Conservation (phyloP, 2,329 filamentous ascomycete species). For the Arthrobotrys sinensis region DNA sequence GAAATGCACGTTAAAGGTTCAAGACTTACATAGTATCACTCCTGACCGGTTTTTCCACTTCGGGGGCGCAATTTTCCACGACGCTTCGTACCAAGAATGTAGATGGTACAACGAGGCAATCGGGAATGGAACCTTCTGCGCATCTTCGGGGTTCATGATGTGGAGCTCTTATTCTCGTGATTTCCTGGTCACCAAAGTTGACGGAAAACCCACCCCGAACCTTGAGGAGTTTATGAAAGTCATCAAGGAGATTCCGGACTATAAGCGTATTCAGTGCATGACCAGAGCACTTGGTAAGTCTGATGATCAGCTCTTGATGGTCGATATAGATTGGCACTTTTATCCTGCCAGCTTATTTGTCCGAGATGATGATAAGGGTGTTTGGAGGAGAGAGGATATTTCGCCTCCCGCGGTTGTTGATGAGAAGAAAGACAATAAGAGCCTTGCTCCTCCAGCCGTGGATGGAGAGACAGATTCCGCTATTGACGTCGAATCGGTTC, state of each 20-base stretch:
- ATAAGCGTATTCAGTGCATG: slow-evolving; percentile 64
- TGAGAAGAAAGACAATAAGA: slow-evolving; percentile 52
- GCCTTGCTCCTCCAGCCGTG: slow-evolving; percentile 1
- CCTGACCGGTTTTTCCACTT: slow-evolving; percentile 65
- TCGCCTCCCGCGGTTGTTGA: slow-evolving; percentile 56
- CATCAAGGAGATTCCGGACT: slow-evolving; percentile 63
- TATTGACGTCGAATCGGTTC: slow-evolving; percentile 54
- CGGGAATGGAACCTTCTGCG: slow-evolving; percentile 64
- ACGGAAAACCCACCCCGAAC: slow-evolving; percentile 64
- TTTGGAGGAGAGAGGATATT: slow-evolving; percentile 64
- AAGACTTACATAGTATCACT: slow-evolving; percentile 64
- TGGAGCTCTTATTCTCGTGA: slow-evolving; percentile 64
- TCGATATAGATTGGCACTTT: slow-evolving; percentile 65
- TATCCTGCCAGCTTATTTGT: slow-evolving; percentile 64
- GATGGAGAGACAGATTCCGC: slow-evolving; percentile 57
- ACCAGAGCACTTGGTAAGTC: slow-evolving; percentile 63
- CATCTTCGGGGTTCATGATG: slow-evolving; percentile 64
- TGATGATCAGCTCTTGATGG: slow-evolving; percentile 65
- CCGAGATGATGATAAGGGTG: slow-evolving; percentile 62
- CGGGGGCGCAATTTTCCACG: slow-evolving; percentile 64
- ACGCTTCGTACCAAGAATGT: slow-evolving; percentile 64
- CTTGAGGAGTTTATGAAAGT: slow-evolving; percentile 64
- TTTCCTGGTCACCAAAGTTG: slow-evolving; percentile 64
- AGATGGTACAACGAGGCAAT: slow-evolving; percentile 64
- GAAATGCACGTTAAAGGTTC: slow-evolving; percentile 62